Conservation (phyloP, 805 yeast species). For the Hagleromyces aurorensis region DNA sequence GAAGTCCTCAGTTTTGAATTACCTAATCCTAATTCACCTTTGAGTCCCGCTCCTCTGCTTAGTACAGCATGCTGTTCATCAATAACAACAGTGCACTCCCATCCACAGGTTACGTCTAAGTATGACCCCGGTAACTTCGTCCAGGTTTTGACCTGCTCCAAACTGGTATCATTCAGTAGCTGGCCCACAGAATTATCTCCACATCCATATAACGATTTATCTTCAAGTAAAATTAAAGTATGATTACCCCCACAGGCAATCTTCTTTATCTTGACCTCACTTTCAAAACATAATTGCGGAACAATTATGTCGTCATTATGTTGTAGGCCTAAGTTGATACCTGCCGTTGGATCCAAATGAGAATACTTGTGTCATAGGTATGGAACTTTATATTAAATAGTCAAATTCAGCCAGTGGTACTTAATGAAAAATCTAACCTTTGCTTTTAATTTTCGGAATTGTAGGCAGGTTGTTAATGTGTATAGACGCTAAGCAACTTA, state of each 20-base stretch:
- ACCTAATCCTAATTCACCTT: slow-evolving; percentile 69
- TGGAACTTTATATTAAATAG: no score
- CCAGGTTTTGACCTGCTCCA: slow-evolving; percentile 5
- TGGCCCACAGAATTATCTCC: slow-evolving; percentile 59
- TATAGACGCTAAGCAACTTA: no score
- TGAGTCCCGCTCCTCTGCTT: slow-evolving; percentile 54
- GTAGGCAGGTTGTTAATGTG: no score
- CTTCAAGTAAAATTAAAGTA: slow-evolving; percentile 47
- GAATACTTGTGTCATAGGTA: slow-evolving; percentile 21
- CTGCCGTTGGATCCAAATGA: slow-evolving; percentile 83
- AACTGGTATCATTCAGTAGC: slow-evolving; percentile 31
- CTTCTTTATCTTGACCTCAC: slow-evolving; percentile 29
- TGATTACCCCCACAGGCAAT: slow-evolving; percentile 86
- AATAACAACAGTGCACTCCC: slow-evolving; percentile 63
- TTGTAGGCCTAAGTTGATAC: slow-evolving; percentile 59
- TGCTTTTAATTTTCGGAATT: no score
- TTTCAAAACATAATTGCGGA: slow-evolving; percentile 21
- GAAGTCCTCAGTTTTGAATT: slow-evolving; percentile 5
- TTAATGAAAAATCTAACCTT: no score
- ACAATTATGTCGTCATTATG: slow-evolving; percentile 41
- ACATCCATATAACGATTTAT: slow-evolving; percentile 46
- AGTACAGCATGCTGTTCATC: slow-evolving; percentile 35
- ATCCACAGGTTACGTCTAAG: slow-evolving; percentile 55
- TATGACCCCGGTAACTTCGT: slow-evolving; percentile 1
- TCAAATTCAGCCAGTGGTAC: no score